Evolutionary conservation across 441 rosid species (phyloP).

Genomic region (Pelargonium fulgidum): DNA sequence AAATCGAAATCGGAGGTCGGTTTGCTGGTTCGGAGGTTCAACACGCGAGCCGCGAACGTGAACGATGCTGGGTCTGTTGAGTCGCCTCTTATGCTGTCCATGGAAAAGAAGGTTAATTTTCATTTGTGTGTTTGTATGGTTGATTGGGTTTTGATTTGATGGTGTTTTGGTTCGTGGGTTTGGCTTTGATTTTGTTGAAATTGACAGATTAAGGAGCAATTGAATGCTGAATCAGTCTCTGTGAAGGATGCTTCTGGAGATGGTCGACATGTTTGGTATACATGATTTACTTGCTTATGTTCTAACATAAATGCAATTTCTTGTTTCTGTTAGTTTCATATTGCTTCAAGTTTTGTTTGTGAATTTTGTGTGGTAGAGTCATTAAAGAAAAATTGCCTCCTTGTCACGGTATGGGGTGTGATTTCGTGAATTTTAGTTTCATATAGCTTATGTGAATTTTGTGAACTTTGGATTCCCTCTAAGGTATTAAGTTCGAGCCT

Average conservation of each 20-base stretch:
- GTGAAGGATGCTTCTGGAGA: constrained; percentile 88
- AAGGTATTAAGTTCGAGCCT: too few species aligned
- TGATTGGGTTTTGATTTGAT: neutral
- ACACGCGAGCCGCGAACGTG: neutral
- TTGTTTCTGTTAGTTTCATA: too few species aligned
- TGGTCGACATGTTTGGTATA: constrained; percentile 85
- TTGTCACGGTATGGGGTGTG: too few species aligned
- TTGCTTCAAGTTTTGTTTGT: too few species aligned
- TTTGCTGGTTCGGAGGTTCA: neutral
- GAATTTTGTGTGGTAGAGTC: too few species aligned
- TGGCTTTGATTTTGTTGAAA: neutral
- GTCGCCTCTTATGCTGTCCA: neutral
- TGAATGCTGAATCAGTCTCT: constrained; percentile 67
- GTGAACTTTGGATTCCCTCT: too few species aligned
- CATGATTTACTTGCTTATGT: too few species aligned
- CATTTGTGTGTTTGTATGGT: neutral
- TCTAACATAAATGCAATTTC: too few species aligned
- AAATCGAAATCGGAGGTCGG: neutral
- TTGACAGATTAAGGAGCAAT: constrained; percentile 68
- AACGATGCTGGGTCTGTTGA: neutral
- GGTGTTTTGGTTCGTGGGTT: neutral
- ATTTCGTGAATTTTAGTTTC: too few species aligned
- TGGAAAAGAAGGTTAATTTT: neutral
- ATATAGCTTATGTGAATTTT: too few species aligned
- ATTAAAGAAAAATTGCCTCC: too few species aligned